Evolutionary conservation across 139 green algal species (phyloP).

Genomic region (Eudorina sp.): DNA sequence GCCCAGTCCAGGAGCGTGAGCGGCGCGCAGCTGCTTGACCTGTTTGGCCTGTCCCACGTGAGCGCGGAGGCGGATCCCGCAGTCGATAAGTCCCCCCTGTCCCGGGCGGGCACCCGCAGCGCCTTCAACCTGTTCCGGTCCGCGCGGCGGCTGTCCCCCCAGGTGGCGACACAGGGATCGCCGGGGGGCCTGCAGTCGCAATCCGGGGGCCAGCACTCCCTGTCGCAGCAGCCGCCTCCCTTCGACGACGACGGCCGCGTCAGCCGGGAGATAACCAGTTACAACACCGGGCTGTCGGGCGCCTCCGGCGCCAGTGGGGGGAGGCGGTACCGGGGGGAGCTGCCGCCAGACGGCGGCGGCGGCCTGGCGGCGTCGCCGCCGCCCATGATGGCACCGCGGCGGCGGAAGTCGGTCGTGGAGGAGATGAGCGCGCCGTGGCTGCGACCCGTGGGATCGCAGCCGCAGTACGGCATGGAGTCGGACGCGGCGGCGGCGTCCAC

Average conservation of each 20-base stretch:
- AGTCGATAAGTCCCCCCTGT: neutral
- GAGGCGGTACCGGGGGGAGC: neutral
- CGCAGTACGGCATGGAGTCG: neutral
- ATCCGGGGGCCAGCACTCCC: neutral
- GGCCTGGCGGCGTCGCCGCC: neutral
- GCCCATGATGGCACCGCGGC: neutral
- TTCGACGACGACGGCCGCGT: neutral
- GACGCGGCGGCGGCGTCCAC: neutral
- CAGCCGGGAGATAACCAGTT: neutral
- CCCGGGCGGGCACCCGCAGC: neutral
- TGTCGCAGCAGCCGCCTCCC: no score
- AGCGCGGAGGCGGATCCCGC: neutral
- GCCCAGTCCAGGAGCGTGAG: neutral
- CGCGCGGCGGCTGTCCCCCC: neutral
- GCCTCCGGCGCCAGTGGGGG: neutral
- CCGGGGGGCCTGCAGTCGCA: no score
- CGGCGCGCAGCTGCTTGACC: neutral
- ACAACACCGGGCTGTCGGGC: no score
- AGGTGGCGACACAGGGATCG: no score
- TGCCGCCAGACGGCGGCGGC: neutral
- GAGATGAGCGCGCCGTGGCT: conserved; percentile 52
- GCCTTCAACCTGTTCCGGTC: conserved; percentile 11
- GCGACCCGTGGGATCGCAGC: conserved; percentile 15
- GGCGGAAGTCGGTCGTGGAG: neutral
- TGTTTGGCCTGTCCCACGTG: neutral